These are phyloP conservation scores for Pistacia atlantica DNA, from an alignment of 345 rosid species.

Conservation along the genomic window DNA sequence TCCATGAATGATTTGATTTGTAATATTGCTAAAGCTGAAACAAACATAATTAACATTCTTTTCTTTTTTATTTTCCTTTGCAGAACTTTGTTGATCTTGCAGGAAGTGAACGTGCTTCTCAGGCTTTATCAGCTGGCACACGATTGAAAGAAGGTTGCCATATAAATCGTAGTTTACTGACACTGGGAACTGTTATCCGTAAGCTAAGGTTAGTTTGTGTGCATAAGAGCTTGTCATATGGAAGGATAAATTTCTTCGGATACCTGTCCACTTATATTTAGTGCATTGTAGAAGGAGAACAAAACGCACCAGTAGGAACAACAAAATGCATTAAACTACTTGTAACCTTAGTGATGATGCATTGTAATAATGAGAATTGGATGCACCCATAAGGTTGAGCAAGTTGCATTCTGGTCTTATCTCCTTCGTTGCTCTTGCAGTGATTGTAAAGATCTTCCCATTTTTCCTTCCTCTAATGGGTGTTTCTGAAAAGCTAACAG, in stretches of 20 bases:
- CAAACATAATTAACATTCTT: slow-evolving; percentile 15
- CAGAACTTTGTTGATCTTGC: slow-evolving; percentile 95
- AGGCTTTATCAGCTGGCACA: slow-evolving; percentile 79
- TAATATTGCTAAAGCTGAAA: neutral
- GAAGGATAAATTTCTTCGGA: neutral
- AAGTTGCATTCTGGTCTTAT: neutral
- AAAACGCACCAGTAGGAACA: neutral
- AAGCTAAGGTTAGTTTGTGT: slow-evolving; percentile 74
- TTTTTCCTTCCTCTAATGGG: slow-evolving; percentile 1
- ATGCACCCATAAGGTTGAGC: neutral
- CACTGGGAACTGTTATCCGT: slow-evolving; percentile 93
- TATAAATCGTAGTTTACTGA: slow-evolving; percentile 88
- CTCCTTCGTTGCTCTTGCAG: neutral
- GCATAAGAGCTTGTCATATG: neutral
- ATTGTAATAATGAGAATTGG: neutral
- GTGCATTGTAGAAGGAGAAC: neutral
- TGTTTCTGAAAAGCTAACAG: neutral
- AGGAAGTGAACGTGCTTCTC: slow-evolving; percentile 98
- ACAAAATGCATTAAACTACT: neutral
- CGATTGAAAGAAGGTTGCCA: slow-evolving; percentile 97
- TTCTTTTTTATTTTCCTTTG: neutral
- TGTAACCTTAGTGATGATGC: neutral
- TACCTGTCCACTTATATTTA: neutral
- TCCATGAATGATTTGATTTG: slow-evolving; percentile 10
- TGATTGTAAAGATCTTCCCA: neutral